phyloP scores from a whole-genome alignment of 2,329 filamentous ascomycete species.

The Sporothrix phasma region DNA sequence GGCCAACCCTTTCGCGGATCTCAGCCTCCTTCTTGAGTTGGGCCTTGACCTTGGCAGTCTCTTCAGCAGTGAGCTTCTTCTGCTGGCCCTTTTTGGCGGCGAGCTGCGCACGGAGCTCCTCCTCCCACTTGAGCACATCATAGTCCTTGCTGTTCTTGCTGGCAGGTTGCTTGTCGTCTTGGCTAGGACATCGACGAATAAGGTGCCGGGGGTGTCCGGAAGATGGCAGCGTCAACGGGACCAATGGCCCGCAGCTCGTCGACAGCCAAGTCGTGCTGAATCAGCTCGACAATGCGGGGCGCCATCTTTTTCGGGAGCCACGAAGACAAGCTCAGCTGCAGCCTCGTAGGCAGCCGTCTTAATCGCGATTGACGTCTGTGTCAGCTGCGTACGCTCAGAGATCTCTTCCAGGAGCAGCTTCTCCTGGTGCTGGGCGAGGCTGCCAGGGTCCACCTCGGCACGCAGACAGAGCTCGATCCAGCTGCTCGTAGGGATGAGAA shows the following conservation, averaged over 20 bases:
- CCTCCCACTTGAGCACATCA: conserved; percentile 93
- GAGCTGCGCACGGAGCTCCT: conserved; percentile 75
- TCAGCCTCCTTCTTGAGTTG: conserved; percentile 79
- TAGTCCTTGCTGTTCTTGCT: conserved; percentile 93
- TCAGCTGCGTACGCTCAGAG: conserved; percentile 35
- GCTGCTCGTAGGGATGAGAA: conserved; percentile 64
- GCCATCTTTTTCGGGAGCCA: conserved; percentile 77
- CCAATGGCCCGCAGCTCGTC: conserved; percentile 62
- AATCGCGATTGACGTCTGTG: conserved; percentile 40
- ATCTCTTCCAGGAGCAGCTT: conserved; percentile 61
- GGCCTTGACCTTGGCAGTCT: conserved; percentile 80
- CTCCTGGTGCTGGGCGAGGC: conserved; percentile 56
- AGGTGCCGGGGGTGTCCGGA: conserved; percentile 80
- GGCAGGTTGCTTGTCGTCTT: conserved; percentile 60
- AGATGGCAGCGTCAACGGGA: conserved; percentile 84
- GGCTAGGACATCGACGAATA: conserved; percentile 82
- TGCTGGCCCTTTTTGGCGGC: conserved; percentile 88
- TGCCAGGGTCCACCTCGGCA: conserved; percentile 72
- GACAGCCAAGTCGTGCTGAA: conserved; percentile 63
- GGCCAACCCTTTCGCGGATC: conserved; percentile 63
- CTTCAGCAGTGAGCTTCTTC: conserved; percentile 83
- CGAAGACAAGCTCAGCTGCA: conserved; percentile 84
- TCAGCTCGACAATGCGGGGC: conserved; percentile 61
- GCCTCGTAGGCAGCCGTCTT: conserved; percentile 70
- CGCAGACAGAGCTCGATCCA: conserved; percentile 88